These are phyloP conservation scores for Curvularia sp. DNA, from an alignment of 2,329 filamentous ascomycete species.

Conservation along the genomic window DNA sequence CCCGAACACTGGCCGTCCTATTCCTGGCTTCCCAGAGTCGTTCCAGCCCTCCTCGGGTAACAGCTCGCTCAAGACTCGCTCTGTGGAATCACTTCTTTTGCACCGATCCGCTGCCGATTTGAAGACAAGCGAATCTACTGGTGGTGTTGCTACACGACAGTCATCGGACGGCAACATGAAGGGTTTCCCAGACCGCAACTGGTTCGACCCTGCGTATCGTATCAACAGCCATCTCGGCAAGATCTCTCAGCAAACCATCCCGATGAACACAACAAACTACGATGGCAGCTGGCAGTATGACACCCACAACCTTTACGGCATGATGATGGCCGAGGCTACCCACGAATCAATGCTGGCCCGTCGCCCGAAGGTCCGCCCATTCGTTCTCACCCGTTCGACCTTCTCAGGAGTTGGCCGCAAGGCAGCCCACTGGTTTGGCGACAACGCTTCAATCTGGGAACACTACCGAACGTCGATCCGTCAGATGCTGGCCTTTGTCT, in stretches of 20 bases:
- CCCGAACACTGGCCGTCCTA: conserved; percentile 63
- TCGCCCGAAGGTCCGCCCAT: conserved; percentile 67
- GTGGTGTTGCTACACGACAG: conserved; percentile 18
- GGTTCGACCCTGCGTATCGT: conserved; percentile 69
- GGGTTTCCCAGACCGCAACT: conserved; percentile 68
- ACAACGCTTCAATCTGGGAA: conserved; percentile 57
- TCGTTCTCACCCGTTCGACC: conserved; percentile 78
- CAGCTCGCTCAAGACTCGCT: conserved; percentile 14
- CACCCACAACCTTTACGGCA: conserved; percentile 78
- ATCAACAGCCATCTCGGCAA: conserved; percentile 67
- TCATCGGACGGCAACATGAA: conserved; percentile 51
- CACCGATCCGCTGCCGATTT: neutral
- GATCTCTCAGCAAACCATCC: conserved; percentile 60
- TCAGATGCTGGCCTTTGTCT: conserved; percentile 55
- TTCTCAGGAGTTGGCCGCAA: conserved; percentile 73
- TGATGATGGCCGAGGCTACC: conserved; percentile 74
- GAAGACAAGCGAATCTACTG: conserved; percentile 2
- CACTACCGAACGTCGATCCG: conserved; percentile 54
- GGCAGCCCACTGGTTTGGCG: conserved; percentile 68
- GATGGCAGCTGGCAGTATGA: conserved; percentile 75
- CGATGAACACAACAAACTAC: conserved; percentile 71
- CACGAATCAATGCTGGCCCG: conserved; percentile 70
- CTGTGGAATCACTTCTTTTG: neutral
- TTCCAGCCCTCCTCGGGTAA: conserved; percentile 64
- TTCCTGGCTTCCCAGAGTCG: conserved; percentile 72